A percentile compares a stretch with the other conserved stretches of the same genome.
Evolutionary conservation across 257 asterid genomes (phyloP).

Genomic region (Hygrophila difformis): DNA sequence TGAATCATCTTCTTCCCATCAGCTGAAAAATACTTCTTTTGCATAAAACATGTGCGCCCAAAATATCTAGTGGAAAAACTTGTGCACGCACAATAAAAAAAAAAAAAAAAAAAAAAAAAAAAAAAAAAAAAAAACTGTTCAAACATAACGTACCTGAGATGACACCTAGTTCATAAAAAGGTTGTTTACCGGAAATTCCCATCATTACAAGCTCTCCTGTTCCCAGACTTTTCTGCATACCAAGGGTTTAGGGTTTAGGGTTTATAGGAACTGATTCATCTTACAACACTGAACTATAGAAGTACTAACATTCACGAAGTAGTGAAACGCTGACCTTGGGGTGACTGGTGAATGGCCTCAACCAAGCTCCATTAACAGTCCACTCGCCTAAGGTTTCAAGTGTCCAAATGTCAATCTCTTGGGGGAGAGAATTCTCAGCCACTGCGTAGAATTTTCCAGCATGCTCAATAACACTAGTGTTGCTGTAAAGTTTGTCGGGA

Average conservation of each 20-base stretch:
- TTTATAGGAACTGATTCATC: background rate
- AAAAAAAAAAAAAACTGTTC: background rate
- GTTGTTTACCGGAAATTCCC: conserved; percentile 7
- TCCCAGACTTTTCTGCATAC: conserved; percentile 13
- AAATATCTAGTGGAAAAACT: no score
- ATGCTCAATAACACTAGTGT: conserved; percentile 40
- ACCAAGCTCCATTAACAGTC: conserved; percentile 31
- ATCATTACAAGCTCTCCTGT: conserved; percentile 14
- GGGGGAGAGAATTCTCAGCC: conserved; percentile 37
- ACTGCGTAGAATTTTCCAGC: conserved; percentile 34
- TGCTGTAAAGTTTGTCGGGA: conserved; percentile 33
- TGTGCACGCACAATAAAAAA: no score
- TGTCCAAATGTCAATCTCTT: conserved; percentile 27
- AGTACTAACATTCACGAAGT: no score
- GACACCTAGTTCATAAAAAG: conserved; percentile 17
- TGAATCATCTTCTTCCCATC: conserved; percentile 26
- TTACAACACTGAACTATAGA: no score
- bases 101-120: background rate
- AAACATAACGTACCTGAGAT: conserved; percentile 12
- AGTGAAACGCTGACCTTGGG: conserved; percentile 61
- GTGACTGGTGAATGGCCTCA: conserved; percentile 43
- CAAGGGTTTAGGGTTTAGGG: background rate
- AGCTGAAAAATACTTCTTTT: no score
- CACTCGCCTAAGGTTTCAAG: conserved; percentile 37
- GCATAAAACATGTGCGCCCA: no score